A percentile compares a stretch with the other conserved stretches of the same genome.
Evolutionary conservation across 495 filamentous ascomycete genomes (phyloP).

Genomic region (Penicillium atrosanguineum): DNA sequence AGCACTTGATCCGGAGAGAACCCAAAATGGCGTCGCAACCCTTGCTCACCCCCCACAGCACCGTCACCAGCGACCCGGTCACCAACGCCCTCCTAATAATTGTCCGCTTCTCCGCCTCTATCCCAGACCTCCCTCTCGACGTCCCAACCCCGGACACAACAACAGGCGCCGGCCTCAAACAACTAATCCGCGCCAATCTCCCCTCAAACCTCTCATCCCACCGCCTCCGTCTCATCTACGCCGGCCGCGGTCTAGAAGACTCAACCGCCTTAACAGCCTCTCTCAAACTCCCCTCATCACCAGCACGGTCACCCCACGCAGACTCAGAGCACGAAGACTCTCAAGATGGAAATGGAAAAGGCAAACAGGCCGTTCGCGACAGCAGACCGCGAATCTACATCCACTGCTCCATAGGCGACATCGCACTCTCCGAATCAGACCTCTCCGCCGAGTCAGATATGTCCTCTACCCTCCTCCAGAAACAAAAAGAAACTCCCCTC

Average conservation of each 20-base stretch:
- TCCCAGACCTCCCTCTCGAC: constrained; percentile 79
- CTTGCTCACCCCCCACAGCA: constrained; percentile 19
- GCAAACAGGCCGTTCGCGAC: constrained; percentile 53
- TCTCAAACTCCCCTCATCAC: constrained; percentile 59
- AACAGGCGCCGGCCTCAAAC: constrained; percentile 73
- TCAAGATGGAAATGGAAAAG: constrained; percentile 46
- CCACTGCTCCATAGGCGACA: constrained; percentile 81
- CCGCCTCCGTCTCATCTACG: constrained; percentile 82
- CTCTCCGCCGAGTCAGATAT: constrained; percentile 63
- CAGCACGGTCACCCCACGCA: constrained; percentile 31
- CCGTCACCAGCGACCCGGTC: constrained; percentile 16
- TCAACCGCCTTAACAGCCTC: constrained; percentile 59
- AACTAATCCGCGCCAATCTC: constrained; percentile 72
- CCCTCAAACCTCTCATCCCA: constrained; percentile 56
- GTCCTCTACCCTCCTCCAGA: constrained; percentile 36
- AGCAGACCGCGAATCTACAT: constrained; percentile 63
- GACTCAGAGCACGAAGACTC: constrained; percentile 26
- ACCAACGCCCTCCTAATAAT: constrained; percentile 62
- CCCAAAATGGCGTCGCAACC: constrained; percentile 13
- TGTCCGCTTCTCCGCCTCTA: constrained; percentile 82
- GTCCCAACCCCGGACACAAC: constrained; percentile 64
- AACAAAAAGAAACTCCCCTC: constrained; percentile 11
- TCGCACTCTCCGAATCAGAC: constrained; percentile 59
- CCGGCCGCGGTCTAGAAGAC: constrained; percentile 80
- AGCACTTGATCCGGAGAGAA: not conserved